These are phyloP conservation scores for Chlorencoelia australis DNA, from an alignment of 2,329 filamentous ascomycete genomes.

Conservation along the genomic window DNA sequence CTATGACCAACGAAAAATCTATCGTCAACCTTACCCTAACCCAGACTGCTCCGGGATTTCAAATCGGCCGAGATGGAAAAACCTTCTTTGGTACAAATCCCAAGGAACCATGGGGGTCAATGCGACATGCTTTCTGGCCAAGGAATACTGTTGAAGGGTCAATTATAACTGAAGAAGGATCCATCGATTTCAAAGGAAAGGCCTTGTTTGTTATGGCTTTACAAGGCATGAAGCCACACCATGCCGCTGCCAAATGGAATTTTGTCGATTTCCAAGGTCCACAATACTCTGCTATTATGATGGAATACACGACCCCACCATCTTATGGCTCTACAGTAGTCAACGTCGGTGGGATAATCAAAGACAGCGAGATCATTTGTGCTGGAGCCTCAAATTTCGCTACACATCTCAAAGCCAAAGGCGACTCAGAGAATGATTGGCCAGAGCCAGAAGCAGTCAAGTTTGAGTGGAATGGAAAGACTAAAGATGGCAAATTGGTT, in stretches of 20 bases:
- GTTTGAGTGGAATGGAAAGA: constrained; percentile 70
- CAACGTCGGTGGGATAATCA: constrained; percentile 71
- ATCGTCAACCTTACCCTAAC: constrained; percentile 82
- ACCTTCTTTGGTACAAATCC: constrained; percentile 81
- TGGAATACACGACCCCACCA: constrained; percentile 91
- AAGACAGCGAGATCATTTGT: constrained; percentile 69
- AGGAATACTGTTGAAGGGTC: constrained; percentile 72
- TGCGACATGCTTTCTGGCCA: constrained; percentile 94
- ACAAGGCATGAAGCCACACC: constrained; percentile 98
- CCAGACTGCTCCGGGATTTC: constrained; percentile 67
- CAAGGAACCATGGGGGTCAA: constrained; percentile 76
- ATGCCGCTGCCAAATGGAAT: constrained; percentile 86
- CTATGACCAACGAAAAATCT: constrained; percentile 67
- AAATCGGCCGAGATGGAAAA: constrained; percentile 74
- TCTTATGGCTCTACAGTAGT: constrained; percentile 85
- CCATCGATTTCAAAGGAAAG: constrained; percentile 70
- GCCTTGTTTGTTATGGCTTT: constrained; percentile 76
- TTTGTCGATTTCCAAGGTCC: constrained; percentile 87
- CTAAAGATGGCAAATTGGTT: constrained; percentile 64
- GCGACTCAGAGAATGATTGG: constrained; percentile 77
- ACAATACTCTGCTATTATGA: constrained; percentile 77
- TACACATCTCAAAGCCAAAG: constrained; percentile 57
- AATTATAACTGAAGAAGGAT: constrained; percentile 72
- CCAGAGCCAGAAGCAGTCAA: constrained; percentile 69
- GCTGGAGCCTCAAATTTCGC: constrained; percentile 57